These are phyloP conservation scores for Elaeagnus macrophylla DNA, from an alignment of 306 rosid species.

Conservation along the genomic window DNA sequence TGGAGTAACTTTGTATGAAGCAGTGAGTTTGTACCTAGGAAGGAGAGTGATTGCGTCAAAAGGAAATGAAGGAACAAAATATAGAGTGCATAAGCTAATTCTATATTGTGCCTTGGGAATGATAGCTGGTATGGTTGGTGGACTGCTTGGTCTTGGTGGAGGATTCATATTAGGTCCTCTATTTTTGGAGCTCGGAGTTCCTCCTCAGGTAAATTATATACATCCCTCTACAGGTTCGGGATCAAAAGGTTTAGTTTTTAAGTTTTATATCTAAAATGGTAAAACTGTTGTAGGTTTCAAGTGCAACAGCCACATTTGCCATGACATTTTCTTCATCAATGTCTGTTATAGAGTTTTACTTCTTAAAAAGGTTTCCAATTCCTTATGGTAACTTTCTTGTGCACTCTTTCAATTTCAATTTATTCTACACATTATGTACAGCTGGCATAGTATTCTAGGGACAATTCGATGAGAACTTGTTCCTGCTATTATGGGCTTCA, in stretches of 20 bases:
- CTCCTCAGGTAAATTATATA: constrained; percentile 49
- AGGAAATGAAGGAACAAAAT: constrained; percentile 30
- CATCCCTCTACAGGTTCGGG: background rate
- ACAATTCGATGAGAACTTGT: too few species aligned
- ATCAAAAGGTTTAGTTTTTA: too few species aligned
- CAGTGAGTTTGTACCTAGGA: constrained; percentile 46
- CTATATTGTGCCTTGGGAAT: constrained; percentile 44
- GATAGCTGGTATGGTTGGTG: constrained; percentile 62
- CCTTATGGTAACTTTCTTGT: constrained; percentile 43
- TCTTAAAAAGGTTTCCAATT: constrained; percentile 57
- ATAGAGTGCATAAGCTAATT: constrained; percentile 29
- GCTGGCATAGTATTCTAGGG: too few species aligned
- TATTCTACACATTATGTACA: background rate
- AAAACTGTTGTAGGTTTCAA: constrained; percentile 47
- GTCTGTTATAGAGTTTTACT: constrained; percentile 69
- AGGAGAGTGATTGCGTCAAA: constrained; percentile 47
- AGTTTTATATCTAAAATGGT: background rate
- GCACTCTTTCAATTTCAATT: background rate
- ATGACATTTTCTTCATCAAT: constrained; percentile 79
- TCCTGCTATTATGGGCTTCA: too few species aligned
- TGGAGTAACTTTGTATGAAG: constrained; percentile 57
- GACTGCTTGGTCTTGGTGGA: constrained; percentile 79
- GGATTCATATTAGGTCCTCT: constrained; percentile 80
- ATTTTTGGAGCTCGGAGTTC: constrained; percentile 70
- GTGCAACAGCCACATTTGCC: constrained; percentile 77